These are phyloP conservation scores for Sorghum bicolor DNA, from an alignment of 176 grass and related monocot genomes.

Conservation along the genomic window DNA sequence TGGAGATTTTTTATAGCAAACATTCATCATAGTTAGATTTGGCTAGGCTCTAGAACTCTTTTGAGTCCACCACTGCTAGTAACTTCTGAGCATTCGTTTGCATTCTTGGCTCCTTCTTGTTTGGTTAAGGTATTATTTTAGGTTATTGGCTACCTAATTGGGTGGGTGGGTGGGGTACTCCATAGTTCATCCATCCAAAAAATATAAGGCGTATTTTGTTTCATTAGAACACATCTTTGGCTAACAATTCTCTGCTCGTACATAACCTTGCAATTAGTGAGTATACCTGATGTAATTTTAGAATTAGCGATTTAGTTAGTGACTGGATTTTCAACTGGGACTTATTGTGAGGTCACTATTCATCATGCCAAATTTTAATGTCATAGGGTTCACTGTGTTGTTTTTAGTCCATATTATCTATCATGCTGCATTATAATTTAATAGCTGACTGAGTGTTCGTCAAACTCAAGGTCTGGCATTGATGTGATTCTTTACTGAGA, in stretches of 20 bases:
- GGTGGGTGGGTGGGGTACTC: too few relatives aligned
- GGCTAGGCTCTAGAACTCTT: neutral
- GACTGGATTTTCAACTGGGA: neutral
- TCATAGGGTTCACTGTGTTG: neutral
- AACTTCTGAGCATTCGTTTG: neutral
- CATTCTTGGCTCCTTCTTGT: neutral
- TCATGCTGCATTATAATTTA: neutral
- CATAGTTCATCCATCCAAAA: too few relatives aligned
- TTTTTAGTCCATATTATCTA: neutral
- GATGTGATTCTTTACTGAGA: neutral
- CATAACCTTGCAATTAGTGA: neutral
- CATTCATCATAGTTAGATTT: neutral
- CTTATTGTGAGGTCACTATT: too few relatives aligned
- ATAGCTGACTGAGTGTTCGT: neutral
- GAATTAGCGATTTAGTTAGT: neutral
- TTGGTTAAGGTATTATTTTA: neutral
- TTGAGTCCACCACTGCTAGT: neutral
- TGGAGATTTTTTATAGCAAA: neutral
- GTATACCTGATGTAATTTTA: neutral
- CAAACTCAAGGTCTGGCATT: neutral
- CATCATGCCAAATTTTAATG: neutral
- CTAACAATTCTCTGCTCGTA: too few relatives aligned
- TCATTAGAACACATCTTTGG: too few relatives aligned
- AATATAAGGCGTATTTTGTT: too few relatives aligned
- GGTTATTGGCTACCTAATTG: too few relatives aligned